Percentiles rank a stretch among this genome's conserved stretches.
Evolutionary conservation across 2,329 filamentous ascomycete genomes (phyloP).

Genomic region (Penicillium occitanis): DNA sequence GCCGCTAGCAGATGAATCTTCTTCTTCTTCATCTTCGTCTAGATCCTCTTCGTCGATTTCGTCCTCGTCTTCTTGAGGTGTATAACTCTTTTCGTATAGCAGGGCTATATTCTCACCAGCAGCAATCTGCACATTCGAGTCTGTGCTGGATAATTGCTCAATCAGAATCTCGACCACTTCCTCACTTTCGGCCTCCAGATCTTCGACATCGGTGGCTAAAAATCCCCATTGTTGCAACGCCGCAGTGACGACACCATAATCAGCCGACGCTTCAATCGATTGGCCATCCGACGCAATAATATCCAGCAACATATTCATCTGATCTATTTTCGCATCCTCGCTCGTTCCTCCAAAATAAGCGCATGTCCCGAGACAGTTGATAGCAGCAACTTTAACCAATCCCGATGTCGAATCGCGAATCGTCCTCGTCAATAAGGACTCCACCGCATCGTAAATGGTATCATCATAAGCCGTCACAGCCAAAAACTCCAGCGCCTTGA

Average conservation of each 20-base stretch:
- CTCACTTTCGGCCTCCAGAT: conserved; percentile 69
- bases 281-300: conserved; percentile 78
- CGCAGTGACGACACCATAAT: conserved; percentile 67
- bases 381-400: conserved; percentile 65
- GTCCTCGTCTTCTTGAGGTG: conserved; percentile 59
- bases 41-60: conserved; percentile 48
- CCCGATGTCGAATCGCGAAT: conserved; percentile 67
- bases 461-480: conserved; percentile 66
- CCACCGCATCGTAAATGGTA: conserved; percentile 63
- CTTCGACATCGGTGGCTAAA: conserved; percentile 73
- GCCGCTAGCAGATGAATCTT: conserved; percentile 36
- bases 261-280: conserved; percentile 68
- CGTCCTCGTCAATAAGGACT: conserved; percentile 58
- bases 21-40: conserved; percentile 22
- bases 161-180: conserved; percentile 75
- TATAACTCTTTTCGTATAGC: conserved; percentile 72
- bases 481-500: conserved; percentile 71
- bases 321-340: conserved; percentile 65
- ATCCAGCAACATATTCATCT: conserved; percentile 73
- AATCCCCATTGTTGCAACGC: conserved; percentile 78
- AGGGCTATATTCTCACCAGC: conserved; percentile 79
- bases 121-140: conserved; percentile 70
- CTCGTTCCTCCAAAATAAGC: conserved; percentile 74
- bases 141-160: conserved; percentile 77
- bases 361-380: conserved; percentile 71